A percentile compares a stretch with the other conserved stretches of the same genome.
Evolutionary conservation across 345 rosid species (phyloP).

Genomic region (Conringia planisiliqua): DNA sequence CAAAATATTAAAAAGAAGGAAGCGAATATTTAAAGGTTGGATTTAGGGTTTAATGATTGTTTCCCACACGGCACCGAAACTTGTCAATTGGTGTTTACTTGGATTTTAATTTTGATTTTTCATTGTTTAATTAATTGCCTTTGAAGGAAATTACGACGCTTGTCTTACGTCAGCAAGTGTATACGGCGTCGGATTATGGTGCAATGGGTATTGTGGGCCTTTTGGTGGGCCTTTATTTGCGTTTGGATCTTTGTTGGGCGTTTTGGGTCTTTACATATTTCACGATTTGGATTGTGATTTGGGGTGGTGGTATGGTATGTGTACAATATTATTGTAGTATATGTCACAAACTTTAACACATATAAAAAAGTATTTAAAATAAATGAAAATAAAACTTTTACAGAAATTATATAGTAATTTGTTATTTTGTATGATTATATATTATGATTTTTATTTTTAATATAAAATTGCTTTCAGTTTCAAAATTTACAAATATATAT

Average conservation of each 20-base stretch:
- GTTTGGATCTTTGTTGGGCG: background rate
- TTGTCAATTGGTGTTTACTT: background rate
- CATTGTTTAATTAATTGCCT: background rate
- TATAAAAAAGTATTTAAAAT: no score
- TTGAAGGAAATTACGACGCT: background rate
- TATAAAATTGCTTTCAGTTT: no score
- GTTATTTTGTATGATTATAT: no score
- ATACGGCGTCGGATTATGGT: background rate
- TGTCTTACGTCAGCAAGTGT: background rate
- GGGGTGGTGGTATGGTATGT: no score
- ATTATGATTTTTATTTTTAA: no score
- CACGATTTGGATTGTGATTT: background rate
- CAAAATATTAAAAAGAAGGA: background rate
- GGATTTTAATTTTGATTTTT: background rate
- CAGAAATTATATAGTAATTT: no score
- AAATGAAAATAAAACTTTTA: no score
- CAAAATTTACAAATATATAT: no score
- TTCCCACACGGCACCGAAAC: slow-evolving; percentile 33
- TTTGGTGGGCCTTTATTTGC: background rate
- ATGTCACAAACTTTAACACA: no score
- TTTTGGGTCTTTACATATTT: background rate
- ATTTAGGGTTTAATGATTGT: slow-evolving; percentile 31
- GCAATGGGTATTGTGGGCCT: background rate
- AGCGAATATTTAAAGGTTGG: slow-evolving; percentile 26
- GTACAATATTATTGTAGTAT: no score